A percentile compares a stretch with the other conserved stretches of the same genome.
Conservation (phyloP, 441 rosid species). For the Erysimum cheiri region DNA sequence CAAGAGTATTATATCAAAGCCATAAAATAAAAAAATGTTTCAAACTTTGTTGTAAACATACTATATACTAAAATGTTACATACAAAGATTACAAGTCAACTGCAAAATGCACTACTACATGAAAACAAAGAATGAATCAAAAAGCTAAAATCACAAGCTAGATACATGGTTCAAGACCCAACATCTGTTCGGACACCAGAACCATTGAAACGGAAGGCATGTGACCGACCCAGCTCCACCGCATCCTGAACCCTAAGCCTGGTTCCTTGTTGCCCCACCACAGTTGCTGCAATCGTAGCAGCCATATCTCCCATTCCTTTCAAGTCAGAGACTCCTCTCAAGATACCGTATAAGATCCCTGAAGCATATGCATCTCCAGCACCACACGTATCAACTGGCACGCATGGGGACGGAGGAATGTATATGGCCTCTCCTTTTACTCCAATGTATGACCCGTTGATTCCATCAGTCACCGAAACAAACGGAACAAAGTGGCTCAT, state of each 20-base stretch:
- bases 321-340: slow-evolving; percentile 74
- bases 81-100: slow-evolving; percentile 27
- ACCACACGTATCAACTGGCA: slow-evolving; percentile 86
- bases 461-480: slow-evolving; percentile 91
- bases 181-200: slow-evolving; percentile 54
- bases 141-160: slow-evolving; percentile 61
- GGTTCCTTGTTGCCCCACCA: slow-evolving; percentile 91
- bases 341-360: slow-evolving; percentile 81
- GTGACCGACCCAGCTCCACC: slow-evolving; percentile 64
- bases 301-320: slow-evolving; percentile 89
- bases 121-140: slow-evolving; percentile 35
- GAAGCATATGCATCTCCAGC: slow-evolving; percentile 98
- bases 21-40: neutral
- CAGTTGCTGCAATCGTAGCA: slow-evolving; percentile 86
- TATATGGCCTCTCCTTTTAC: slow-evolving; percentile 94
- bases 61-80: slow-evolving; percentile 37
- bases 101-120: slow-evolving; percentile 17
- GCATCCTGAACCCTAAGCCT: slow-evolving; percentile 86
- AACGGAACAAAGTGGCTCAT: slow-evolving; percentile 92
- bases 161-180: slow-evolving; percentile 63
- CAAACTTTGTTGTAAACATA: slow-evolving; percentile 28
- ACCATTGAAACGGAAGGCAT: slow-evolving; percentile 52
- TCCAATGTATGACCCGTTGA: slow-evolving; percentile 89
- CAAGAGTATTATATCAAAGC: neutral
- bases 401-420: slow-evolving; percentile 82